Evolutionary conservation across 345 rosid species (phyloP), one percentile per base, ranked within the genome.

Genomic region (Toxicodendron radicans): DNA sequence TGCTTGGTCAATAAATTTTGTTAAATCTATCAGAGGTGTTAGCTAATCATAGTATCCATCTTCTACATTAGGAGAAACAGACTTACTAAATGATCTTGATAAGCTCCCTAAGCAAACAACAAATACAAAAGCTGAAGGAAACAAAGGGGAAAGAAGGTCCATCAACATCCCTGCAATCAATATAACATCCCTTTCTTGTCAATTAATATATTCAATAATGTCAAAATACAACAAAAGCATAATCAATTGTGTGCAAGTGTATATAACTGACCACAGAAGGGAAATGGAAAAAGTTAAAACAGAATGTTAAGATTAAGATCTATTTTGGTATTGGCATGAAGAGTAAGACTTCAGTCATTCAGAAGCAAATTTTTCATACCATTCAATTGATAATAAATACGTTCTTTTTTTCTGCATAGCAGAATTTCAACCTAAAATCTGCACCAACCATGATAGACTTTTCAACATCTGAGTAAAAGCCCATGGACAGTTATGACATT

Each of bases 71-170:
- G 32, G 32, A 59, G 66, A 27, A 75, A 30, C 30, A 4, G 0
- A 92, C 97, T 88, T 79, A 92, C 97, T 94, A 77, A 94, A 89
- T 65, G 97, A 94, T 82, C 98, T 91, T 17, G 98, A 92, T 68
- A 94, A 73, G 85, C 98, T 94, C 46, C 98, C 98, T 73, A 94
- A 82, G 91, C 97, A 94, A 85, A 91, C 97, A 64, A 92, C 85
- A 61, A 94, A 78, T n/a, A 91, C 69, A 83, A 92, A 94, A 68
- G 93, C 97, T 53, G 97, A 90, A 75, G 98, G 97, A 74, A 87
- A 89, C 78, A 94, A 81, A 53, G 98, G 97, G 27, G 98, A 94
- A 51, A 94, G 87, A 57, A 94, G 97, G 77, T 94, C 98, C 98
- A 94, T 88, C 82, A 94, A 81, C 98, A 94, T 94, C 79, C 98